Percentiles rank a stretch among this genome's conserved stretches.
phyloP scores from a whole-genome alignment of 495 filamentous ascomycete genomes.

The Trichoderma asperelloides region DNA sequence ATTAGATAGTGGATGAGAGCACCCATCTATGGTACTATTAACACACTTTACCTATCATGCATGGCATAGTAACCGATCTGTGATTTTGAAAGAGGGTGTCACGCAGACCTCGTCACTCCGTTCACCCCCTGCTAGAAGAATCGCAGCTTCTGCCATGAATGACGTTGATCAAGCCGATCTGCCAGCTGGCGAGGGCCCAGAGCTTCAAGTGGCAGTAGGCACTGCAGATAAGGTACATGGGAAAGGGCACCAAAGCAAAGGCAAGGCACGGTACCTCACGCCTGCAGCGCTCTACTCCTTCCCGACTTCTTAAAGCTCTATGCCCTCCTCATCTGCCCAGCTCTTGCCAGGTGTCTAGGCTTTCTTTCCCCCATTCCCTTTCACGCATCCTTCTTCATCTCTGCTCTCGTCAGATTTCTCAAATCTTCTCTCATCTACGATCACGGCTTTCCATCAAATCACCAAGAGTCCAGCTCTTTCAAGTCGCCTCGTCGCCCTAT shows the following conservation, averaged over 20 bases:
- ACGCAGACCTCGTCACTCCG: not conserved
- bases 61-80: not conserved
- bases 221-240: not conserved
- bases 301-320: not conserved
- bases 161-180: conserved; percentile 1
- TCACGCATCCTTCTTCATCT: not conserved
- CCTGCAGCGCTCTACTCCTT: not conserved
- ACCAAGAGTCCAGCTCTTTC: not conserved
- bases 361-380: not conserved
- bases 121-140: not conserved
- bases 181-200: not conserved
- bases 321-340: not conserved
- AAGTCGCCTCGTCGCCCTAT: not conserved
- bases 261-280: not conserved
- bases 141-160: not conserved
- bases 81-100: not conserved
- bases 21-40: not conserved
- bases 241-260: not conserved
- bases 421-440: not conserved
- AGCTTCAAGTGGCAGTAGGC: not conserved
- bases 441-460: not conserved
- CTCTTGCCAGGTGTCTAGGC: not conserved
- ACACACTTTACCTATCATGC: not conserved
- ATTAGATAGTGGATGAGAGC: not conserved
- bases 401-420: not conserved